These are phyloP conservation scores for Cytospora leucostoma DNA, from an alignment of 2,329 filamentous ascomycete species.

Conservation along the genomic window DNA sequence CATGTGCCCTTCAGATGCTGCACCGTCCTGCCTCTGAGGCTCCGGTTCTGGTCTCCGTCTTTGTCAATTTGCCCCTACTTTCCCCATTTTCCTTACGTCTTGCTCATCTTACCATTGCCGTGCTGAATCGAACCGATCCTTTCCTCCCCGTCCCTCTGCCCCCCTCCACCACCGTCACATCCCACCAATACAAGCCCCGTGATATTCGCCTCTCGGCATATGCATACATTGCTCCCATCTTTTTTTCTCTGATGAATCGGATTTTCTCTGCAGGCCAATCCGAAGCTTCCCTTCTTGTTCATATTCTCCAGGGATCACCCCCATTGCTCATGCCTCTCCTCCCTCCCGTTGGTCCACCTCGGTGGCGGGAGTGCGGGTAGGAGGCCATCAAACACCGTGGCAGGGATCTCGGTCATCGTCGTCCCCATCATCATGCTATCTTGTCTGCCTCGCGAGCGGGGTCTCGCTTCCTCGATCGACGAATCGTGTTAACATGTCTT, in stretches of 20 bases:
- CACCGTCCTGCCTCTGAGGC: slow-evolving; percentile 31
- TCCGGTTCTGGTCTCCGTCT: slow-evolving; percentile 28
- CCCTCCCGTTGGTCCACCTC: slow-evolving; percentile 33
- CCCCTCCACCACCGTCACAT: slow-evolving; percentile 33
- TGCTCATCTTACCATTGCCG: slow-evolving; percentile 23
- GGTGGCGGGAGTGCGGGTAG: slow-evolving; percentile 28
- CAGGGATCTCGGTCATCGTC: slow-evolving; percentile 32
- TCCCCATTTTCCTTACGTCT: slow-evolving; percentile 27
- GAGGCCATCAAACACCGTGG: slow-evolving; percentile 29
- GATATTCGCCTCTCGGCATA: slow-evolving; percentile 44
- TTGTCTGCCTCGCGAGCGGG: slow-evolving; percentile 43
- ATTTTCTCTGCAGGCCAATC: slow-evolving; percentile 36
- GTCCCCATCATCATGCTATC: slow-evolving; percentile 36
- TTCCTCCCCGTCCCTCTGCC: slow-evolving; percentile 30
- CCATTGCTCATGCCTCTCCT: slow-evolving; percentile 35
- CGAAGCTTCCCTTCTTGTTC: slow-evolving; percentile 31
- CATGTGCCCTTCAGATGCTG: slow-evolving; percentile 25
- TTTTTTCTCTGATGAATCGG: slow-evolving; percentile 39
- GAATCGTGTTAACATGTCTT: slow-evolving; percentile 48
- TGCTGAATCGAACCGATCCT: slow-evolving; percentile 28
- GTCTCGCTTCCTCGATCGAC: slow-evolving; percentile 39
- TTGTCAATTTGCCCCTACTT: slow-evolving; percentile 29
- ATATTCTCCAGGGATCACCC: slow-evolving; percentile 37
- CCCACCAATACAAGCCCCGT: slow-evolving; percentile 40
- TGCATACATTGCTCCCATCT: slow-evolving; percentile 37